phyloP scores from a whole-genome alignment of 164 flowering plant genomes.

The Aristolochia contorta region DNA sequence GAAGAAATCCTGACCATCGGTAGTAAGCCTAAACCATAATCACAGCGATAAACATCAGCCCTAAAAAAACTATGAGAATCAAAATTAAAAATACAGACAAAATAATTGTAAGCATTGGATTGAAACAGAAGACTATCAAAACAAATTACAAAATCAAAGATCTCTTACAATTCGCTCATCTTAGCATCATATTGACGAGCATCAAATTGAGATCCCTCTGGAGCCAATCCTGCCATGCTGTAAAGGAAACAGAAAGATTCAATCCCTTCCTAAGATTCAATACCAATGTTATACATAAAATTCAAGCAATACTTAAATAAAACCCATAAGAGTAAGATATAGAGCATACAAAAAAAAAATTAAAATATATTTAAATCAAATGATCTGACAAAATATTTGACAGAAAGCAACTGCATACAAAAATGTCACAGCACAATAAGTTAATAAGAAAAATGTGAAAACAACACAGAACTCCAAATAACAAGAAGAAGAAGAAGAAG shows the following conservation, averaged over 20 bases:
- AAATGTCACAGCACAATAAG: too few relatives aligned
- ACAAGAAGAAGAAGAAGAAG: too few relatives aligned
- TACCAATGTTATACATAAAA: not conserved
- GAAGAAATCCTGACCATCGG: slow-evolving; percentile 47
- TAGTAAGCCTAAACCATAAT: slow-evolving; percentile 18
- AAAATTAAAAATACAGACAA: not conserved
- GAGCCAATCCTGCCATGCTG: slow-evolving; percentile 13
- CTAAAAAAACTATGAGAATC: not conserved
- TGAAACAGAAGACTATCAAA: too few relatives aligned
- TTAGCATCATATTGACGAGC: slow-evolving; percentile 47
- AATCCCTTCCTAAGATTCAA: not conserved
- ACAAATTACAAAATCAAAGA: not conserved
- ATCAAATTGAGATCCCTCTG: slow-evolving; percentile 59
- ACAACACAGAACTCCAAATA: too few relatives aligned
- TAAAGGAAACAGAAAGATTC: slow-evolving; percentile 6
- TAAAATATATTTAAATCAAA: too few relatives aligned
- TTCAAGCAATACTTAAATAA: too few relatives aligned
- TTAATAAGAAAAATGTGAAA: too few relatives aligned
- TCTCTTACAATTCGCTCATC: slow-evolving; percentile 48
- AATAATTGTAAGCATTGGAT: too few relatives aligned
- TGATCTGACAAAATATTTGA: too few relatives aligned
- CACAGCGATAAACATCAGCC: not conserved
- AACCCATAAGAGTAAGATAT: too few relatives aligned
- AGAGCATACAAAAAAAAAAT: too few relatives aligned
- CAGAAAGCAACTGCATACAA: too few relatives aligned